A percentile compares a stretch with the other conserved stretches of the same genome.
Evolutionary conservation across 495 filamentous ascomycete species (phyloP).

Genomic region (Neurospora sp.): DNA sequence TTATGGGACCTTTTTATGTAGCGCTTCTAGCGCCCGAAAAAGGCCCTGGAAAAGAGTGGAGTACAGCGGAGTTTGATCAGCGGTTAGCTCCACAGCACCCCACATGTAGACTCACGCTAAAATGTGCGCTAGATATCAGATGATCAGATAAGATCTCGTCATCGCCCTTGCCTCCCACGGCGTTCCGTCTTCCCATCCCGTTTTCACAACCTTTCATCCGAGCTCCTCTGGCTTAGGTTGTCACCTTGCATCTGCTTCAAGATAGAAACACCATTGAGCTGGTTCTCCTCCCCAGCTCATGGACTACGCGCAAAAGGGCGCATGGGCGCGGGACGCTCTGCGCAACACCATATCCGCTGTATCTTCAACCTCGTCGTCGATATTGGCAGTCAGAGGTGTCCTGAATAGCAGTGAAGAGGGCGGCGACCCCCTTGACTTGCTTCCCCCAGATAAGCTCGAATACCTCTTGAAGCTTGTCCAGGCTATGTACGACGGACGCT

Average conservation of each 20-base stretch:
- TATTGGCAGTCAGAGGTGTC: background rate
- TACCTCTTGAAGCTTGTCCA: constrained; percentile 25
- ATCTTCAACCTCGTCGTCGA: background rate
- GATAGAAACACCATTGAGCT: background rate
- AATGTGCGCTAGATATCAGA: constrained; percentile 3
- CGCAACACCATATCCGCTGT: background rate
- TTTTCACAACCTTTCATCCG: background rate
- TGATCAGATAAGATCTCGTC: constrained; percentile 10
- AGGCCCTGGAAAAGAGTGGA: too few species aligned
- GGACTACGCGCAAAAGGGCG: background rate
- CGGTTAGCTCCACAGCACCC: background rate
- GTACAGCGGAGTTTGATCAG: too few species aligned
- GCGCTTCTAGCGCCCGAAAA: background rate
- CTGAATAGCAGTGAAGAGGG: background rate
- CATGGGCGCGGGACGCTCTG: background rate
- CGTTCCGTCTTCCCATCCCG: background rate
- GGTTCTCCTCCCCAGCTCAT: background rate
- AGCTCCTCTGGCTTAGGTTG: background rate
- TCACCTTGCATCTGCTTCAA: background rate
- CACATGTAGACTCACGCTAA: background rate
- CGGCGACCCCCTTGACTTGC: background rate
- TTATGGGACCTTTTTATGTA: background rate
- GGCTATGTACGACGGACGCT: constrained; percentile 22
- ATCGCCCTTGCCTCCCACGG: background rate
- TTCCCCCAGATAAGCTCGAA: constrained; percentile 21